Base-by-base conservation (phyloP, 495 filamentous ascomycete genomes). In the Penicillium salamii region DNA sequence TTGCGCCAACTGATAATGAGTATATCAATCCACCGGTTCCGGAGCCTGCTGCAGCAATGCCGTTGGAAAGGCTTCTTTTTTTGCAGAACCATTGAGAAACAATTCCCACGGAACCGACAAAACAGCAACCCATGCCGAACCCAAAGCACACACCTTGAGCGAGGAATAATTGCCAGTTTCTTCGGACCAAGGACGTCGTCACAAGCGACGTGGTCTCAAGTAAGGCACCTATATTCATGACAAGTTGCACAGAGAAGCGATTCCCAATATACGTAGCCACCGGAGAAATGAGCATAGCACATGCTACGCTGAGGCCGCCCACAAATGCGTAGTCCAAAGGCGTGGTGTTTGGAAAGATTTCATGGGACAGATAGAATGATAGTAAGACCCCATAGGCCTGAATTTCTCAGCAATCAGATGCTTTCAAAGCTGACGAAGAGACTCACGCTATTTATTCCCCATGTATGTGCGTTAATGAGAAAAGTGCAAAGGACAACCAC, bases 51-150 rank as follows among this genome's bases (percentile, higher is more conserved):
- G 84, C 72, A 5, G 79, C 71, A n/a, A 89, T 77, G 1, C 85
- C 83, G 53, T 83, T 88, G n/a, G 88, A 86, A 14, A 91, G 71
- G 32, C 79, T 83, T 24, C 86, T 75, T 19, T 73, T 71, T 31
- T 74, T 78, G 14, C 67, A 69, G 67, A 91, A 91, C 89, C 89
- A 91, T 61, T 90, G 85, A 2, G 86, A 78, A 0, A 85, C 71
- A 2, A 90, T 76, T 26, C 78, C 78, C 9, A 54, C 45, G 9
- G 76, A 78, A 13, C 79, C 73, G 11, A 84, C 82, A 64, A 87
- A 93, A 17, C 82, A 73, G 42, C 89, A 82, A 1, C 87, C 88
- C 66, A 90, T 75, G 1, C 85, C 88, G 11, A 80, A 50, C 8
- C 88, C 88, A 44, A 90, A 86, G 49, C 81, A 78, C 1, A 90